phyloP scores from a whole-genome alignment of 352 stramenopile species.

The Peronospora destructor region DNA sequence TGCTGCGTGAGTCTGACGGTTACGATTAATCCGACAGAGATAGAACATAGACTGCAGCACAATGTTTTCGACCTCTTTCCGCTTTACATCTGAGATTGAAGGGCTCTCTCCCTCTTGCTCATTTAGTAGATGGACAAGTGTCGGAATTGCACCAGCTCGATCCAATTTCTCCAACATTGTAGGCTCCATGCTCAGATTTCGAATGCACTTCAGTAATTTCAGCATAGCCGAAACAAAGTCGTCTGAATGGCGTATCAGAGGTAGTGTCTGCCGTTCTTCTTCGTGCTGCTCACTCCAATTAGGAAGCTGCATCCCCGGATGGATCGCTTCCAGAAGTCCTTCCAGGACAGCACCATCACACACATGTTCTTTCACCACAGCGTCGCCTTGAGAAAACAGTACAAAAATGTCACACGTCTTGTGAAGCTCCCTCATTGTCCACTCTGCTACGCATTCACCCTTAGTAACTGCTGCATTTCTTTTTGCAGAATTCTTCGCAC shows the following conservation, averaged over 20 bases:
- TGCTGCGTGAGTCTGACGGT: conserved; percentile 84
- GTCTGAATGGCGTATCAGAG: conserved; percentile 32
- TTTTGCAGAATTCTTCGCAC: conserved; percentile 1
- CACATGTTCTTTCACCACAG: conserved; percentile 90
- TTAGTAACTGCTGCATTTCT: conserved; percentile 5
- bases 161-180: conserved; percentile 86
- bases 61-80: conserved; percentile 87
- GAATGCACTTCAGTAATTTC: conserved; percentile 79
- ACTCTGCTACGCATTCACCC: conserved; percentile 18
- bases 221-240: conserved; percentile 57
- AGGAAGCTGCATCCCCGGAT: conserved; percentile 22
- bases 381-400: conserved; percentile 88
- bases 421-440: conserved; percentile 63
- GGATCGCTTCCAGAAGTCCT: conserved; percentile 52
- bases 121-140: conserved; percentile 72
- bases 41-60: conserved; percentile 91
- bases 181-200: conserved; percentile 89
- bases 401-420: conserved; percentile 85
- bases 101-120: conserved; percentile 32
- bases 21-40: conserved; percentile 88
- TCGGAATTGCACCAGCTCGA: conserved; percentile 79
- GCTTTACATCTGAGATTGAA: conserved; percentile 32
- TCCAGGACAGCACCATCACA: conserved; percentile 75
- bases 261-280: conserved; percentile 11
- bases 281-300: conserved; percentile 3